Evolutionary conservation across 805 yeast species (phyloP).

Genomic region (Metschnikowia arizonensis): DNA sequence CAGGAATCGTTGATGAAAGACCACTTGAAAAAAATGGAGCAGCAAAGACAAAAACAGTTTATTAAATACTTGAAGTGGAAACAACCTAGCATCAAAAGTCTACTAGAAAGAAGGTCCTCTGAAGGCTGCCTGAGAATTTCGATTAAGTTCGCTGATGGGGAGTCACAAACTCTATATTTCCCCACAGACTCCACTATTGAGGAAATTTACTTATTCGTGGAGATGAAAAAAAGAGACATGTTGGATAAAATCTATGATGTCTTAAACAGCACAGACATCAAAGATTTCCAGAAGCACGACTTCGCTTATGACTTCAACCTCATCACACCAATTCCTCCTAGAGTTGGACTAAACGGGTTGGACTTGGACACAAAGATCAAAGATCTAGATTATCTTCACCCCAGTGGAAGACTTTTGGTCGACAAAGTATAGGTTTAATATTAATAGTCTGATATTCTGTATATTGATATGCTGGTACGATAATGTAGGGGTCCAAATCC

Average conservation of each 20-base stretch:
- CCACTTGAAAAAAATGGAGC: conserved; percentile 42
- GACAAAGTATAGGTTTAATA: conserved; percentile 31
- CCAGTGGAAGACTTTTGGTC: conserved; percentile 53
- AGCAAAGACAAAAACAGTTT: conserved; percentile 27
- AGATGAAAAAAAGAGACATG: conserved; percentile 40
- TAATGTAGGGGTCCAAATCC: neutral
- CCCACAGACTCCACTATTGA: conserved; percentile 28
- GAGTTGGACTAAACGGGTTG: conserved; percentile 26
- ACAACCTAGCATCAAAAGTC: conserved; percentile 27
- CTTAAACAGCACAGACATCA: conserved; percentile 22
- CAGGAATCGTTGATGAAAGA: conserved; percentile 68
- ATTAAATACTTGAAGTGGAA: conserved; percentile 35
- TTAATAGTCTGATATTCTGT: neutral
- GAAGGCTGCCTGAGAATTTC: conserved; percentile 56
- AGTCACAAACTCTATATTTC: conserved; percentile 42
- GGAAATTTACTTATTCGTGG: conserved; percentile 35
- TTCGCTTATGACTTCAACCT: conserved; percentile 31
- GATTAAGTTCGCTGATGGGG: conserved; percentile 61
- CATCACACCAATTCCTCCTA: conserved; percentile 38
- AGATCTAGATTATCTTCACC: conserved; percentile 53
- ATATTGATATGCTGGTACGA: neutral
- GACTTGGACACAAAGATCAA: conserved; percentile 42
- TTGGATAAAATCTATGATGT: conserved; percentile 18
- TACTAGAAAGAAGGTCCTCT: conserved; percentile 13
- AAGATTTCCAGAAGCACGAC: conserved; percentile 22